Evolutionary conservation across 345 rosid genomes (phyloP).

Genomic region (Salix exigua): DNA sequence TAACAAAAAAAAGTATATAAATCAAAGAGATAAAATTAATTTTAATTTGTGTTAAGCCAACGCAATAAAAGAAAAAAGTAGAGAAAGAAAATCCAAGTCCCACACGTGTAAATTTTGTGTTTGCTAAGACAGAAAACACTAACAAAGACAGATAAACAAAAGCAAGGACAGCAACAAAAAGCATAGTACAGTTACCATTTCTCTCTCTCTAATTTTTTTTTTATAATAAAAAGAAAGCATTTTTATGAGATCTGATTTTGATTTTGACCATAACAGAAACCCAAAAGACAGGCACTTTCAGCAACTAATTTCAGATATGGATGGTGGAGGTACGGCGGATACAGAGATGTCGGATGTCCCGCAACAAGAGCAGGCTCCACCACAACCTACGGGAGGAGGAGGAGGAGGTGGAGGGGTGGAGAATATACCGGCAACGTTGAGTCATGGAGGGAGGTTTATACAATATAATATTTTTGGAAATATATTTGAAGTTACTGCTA

Average conservation of each 20-base stretch:
- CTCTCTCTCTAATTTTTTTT: neutral
- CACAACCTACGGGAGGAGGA: slow-evolving; percentile 9
- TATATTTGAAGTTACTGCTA: slow-evolving; percentile 93
- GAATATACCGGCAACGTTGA: slow-evolving; percentile 74
- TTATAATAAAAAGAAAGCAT: neutral
- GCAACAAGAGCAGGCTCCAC: slow-evolving; percentile 24
- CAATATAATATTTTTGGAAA: slow-evolving; percentile 95
- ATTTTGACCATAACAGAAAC: neutral
- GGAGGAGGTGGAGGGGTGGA: slow-evolving; percentile 43
- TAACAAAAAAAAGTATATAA: no score
- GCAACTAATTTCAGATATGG: neutral
- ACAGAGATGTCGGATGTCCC: slow-evolving; percentile 74
- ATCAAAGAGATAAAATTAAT: neutral
- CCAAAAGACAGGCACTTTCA: neutral
- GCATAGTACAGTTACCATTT: neutral
- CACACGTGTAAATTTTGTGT: neutral
- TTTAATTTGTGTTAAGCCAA: neutral
- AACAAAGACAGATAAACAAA: neutral
- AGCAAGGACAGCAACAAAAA: neutral
- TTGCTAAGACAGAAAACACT: neutral
- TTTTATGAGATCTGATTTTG: neutral
- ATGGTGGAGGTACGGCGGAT: slow-evolving; percentile 31
- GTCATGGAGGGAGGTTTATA: slow-evolving; percentile 94
- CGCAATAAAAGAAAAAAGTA: neutral
- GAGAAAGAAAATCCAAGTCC: neutral